These are phyloP conservation scores for Conidiobolus incongruus DNA, from an alignment of 371 early-diverging fungal genomes.

Conservation along the genomic window DNA sequence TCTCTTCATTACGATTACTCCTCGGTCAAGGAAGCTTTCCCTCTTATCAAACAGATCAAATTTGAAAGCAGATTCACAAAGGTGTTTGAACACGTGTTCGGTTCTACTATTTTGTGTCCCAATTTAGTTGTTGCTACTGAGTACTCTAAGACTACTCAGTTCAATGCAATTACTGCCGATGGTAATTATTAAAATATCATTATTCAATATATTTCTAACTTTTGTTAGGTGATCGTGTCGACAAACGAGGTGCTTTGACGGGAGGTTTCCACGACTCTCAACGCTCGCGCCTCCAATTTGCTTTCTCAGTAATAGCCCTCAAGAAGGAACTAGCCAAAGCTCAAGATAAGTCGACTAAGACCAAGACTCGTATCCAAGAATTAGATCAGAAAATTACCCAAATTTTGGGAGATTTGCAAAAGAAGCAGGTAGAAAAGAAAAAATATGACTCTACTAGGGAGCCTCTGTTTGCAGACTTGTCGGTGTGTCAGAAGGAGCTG, in stretches of 20 bases:
- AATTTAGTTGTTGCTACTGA: slow-evolving; percentile 62
- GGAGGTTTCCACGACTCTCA: slow-evolving; percentile 75
- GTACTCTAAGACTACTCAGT: slow-evolving; percentile 45
- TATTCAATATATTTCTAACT: neutral
- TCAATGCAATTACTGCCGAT: slow-evolving; percentile 76
- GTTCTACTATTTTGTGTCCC: slow-evolving; percentile 68
- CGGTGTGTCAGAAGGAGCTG: slow-evolving; percentile 25
- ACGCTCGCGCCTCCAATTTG: slow-evolving; percentile 52
- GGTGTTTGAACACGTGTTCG: slow-evolving; percentile 79
- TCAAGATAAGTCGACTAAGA: slow-evolving; percentile 13
- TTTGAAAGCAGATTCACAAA: slow-evolving; percentile 35
- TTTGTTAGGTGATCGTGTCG: slow-evolving; percentile 55
- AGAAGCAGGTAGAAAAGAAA: slow-evolving; percentile 19
- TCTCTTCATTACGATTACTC: slow-evolving; percentile 35
- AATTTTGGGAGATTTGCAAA: slow-evolving; percentile 20
- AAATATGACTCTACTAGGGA: slow-evolving; percentile 23
- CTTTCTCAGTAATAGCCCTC: slow-evolving; percentile 17
- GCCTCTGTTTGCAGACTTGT: slow-evolving; percentile 18
- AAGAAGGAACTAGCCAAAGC: slow-evolving; percentile 20
- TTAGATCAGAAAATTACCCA: slow-evolving; percentile 51
- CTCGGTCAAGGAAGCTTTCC: slow-evolving; percentile 49
- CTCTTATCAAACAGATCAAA: slow-evolving; percentile 47
- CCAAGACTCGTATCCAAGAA: slow-evolving; percentile 22
- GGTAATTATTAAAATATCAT: slow-evolving; percentile 18
- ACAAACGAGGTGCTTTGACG: slow-evolving; percentile 77